These are phyloP conservation scores for Colletotrichum sp. DNA, from an alignment of 2,329 filamentous ascomycete species.

Conservation along the genomic window DNA sequence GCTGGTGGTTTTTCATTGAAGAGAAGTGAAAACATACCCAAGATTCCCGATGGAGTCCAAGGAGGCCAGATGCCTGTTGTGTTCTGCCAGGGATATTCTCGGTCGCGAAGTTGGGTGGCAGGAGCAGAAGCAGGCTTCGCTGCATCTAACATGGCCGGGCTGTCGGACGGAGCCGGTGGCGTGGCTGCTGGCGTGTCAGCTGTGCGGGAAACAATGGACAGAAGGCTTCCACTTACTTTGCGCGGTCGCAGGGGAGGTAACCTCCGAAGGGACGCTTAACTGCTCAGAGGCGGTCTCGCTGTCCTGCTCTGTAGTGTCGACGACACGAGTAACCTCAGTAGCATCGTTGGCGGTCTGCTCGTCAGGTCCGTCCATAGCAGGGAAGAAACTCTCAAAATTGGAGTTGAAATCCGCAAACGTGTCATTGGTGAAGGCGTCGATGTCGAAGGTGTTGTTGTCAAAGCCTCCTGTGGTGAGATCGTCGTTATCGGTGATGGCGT, in stretches of 20 bases:
- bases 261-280: background rate
- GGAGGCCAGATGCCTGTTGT: background rate
- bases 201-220: background rate
- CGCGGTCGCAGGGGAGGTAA: background rate
- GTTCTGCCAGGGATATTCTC: background rate
- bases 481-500: background rate
- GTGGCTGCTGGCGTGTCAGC: background rate
- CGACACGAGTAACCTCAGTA: fast-evolving
- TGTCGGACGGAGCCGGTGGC: background rate
- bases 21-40: background rate
- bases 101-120: background rate
- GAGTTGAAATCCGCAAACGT: fast-evolving
- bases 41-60: background rate
- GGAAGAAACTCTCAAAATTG: fast-evolving
- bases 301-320: background rate
- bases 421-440: background rate
- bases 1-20: background rate
- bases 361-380: background rate
- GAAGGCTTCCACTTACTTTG: background rate
- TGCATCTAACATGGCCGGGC: background rate
- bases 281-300: background rate
- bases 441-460: background rate
- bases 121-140: background rate
- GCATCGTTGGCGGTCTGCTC: fast-evolving
- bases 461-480: background rate